Evolutionary conservation across 768 basidiomycete species (phyloP).

Genomic region (Trametes coccinea): DNA sequence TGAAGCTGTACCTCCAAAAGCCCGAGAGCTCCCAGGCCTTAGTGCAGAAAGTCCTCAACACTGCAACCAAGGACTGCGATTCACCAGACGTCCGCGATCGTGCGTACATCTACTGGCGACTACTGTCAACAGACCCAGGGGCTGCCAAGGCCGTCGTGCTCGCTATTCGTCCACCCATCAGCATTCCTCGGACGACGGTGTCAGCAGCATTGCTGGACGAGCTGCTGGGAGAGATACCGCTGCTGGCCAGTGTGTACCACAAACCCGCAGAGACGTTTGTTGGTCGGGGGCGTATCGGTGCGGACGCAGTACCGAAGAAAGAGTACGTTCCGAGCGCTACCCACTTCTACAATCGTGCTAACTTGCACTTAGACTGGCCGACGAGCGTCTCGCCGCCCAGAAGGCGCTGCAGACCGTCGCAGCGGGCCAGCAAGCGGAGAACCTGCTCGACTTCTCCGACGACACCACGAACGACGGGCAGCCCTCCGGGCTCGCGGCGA

Average conservation of each 20-base stretch:
- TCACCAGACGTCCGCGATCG: slow-evolving; percentile 95
- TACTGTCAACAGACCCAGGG: slow-evolving; percentile 91
- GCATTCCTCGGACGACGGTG: slow-evolving; percentile 88
- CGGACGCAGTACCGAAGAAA: slow-evolving; percentile 71
- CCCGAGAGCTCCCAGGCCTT: slow-evolving; percentile 91
- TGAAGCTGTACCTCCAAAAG: slow-evolving; percentile 94
- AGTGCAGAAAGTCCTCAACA: slow-evolving; percentile 89
- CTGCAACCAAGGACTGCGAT: slow-evolving; percentile 96
- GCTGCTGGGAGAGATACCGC: slow-evolving; percentile 85
- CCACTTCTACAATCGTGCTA: not conserved
- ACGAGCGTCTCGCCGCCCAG: slow-evolving; percentile 72
- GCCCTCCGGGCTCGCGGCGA: slow-evolving; percentile 78
- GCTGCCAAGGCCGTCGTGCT: slow-evolving; percentile 91
- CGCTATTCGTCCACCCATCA: slow-evolving; percentile 90
- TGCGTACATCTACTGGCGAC: slow-evolving; percentile 97
- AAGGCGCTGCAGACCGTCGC: slow-evolving; percentile 92
- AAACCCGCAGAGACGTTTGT: slow-evolving; percentile 96
- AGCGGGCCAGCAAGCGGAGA: slow-evolving; percentile 91
- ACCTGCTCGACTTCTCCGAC: slow-evolving; percentile 93
- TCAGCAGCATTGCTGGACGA: slow-evolving; percentile 87
- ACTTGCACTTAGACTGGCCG: slow-evolving; percentile 44
- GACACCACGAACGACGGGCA: slow-evolving; percentile 50
- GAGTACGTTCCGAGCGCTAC: slow-evolving; percentile 46
- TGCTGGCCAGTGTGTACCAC: slow-evolving; percentile 93
- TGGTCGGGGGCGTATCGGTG: slow-evolving; percentile 86